These are phyloP conservation scores for Hypholoma fasciculare DNA, from an alignment of 768 basidiomycete genomes.

Conservation along the genomic window DNA sequence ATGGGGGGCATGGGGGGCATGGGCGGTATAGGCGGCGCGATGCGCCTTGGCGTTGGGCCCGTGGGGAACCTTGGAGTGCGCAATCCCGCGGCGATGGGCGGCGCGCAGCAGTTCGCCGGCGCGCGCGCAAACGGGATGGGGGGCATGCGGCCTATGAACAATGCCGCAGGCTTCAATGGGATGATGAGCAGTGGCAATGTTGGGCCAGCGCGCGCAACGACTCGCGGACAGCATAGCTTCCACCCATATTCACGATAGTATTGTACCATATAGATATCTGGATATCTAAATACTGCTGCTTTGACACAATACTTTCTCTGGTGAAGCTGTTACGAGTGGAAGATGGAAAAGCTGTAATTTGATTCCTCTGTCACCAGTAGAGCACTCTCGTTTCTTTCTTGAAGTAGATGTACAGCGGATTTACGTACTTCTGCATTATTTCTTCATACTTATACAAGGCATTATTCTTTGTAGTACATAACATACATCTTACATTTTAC, in stretches of 20 bases:
- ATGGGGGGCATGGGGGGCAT: background rate
- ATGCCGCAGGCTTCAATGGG: slow-evolving; percentile 13
- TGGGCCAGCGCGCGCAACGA: slow-evolving; percentile 49
- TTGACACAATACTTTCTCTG: background rate
- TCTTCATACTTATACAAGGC: no score
- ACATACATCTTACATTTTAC: no score
- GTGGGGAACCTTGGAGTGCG: background rate
- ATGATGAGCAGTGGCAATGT: slow-evolving; percentile 41
- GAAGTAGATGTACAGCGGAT: no score
- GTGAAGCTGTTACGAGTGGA: no score
- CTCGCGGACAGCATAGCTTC: slow-evolving; percentile 58
- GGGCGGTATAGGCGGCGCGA: background rate
- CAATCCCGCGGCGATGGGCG: slow-evolving; percentile 5
- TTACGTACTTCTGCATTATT: no score
- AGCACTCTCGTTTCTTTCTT: no score
- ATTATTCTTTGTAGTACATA: no score
- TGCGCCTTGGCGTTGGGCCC: no score
- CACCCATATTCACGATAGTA: slow-evolving; percentile 64
- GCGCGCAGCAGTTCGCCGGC: slow-evolving; percentile 17
- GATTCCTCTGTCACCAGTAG: no score
- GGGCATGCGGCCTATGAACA: background rate
- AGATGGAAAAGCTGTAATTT: no score
- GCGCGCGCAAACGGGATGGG: slow-evolving; percentile 18
- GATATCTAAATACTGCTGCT: background rate
- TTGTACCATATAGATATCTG: background rate